Conservation (phyloP, 192 early-diverging fungal genomes). For the Entomortierella beljakovae region DNA sequence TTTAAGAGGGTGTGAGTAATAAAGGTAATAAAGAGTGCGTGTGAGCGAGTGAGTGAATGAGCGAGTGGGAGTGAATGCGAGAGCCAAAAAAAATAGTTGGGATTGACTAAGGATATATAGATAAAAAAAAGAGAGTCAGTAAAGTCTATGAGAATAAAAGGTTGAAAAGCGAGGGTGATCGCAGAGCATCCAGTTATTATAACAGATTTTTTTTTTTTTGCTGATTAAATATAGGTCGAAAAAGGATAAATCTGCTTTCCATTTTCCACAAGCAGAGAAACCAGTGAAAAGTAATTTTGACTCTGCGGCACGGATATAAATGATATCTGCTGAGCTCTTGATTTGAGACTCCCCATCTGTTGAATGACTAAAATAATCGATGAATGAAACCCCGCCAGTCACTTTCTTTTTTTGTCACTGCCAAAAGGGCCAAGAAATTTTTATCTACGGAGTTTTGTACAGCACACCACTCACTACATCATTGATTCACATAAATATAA, state of each 20-base stretch:
- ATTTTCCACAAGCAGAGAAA: background rate
- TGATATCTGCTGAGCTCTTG: background rate
- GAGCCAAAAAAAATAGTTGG: background rate
- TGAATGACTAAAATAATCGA: slow-evolving; percentile 11
- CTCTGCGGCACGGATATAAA: background rate
- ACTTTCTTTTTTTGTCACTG: background rate
- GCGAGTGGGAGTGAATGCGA: background rate
- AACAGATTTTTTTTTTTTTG: too few relatives aligned
- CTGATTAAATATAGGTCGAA: background rate
- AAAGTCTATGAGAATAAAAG: background rate
- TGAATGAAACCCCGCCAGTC: slow-evolving; percentile 18
- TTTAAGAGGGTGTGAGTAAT: background rate
- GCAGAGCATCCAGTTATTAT: background rate
- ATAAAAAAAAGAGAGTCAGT: background rate
- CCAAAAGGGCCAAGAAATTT: background rate
- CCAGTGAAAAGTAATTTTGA: background rate
- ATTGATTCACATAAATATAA: background rate
- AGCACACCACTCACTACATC: background rate
- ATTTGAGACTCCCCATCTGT: background rate
- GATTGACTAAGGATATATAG: too few relatives aligned
- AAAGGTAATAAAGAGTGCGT: background rate
- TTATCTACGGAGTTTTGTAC: background rate
- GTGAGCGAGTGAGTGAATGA: background rate
- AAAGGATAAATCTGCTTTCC: background rate
- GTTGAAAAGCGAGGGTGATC: background rate